A percentile compares a stretch with the other conserved stretches of the same genome.
phyloP scores from a whole-genome alignment of 2,329 filamentous ascomycete genomes.

The Coleophoma cylindrospora region DNA sequence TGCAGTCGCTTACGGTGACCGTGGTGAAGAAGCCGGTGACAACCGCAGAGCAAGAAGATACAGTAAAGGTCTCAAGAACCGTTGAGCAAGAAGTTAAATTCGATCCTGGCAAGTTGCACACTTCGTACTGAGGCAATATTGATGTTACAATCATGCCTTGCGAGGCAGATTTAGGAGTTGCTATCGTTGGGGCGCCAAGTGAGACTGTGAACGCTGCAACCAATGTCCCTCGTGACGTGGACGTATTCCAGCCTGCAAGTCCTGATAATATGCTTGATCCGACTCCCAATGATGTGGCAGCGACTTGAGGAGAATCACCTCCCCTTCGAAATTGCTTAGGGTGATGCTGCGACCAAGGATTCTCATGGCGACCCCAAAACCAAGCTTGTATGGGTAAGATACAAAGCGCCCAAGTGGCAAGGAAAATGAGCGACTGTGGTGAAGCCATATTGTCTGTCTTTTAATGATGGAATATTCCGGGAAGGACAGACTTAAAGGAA shows the following conservation, averaged over 20 bases:
- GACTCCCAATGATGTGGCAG: constrained; percentile 2
- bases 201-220: constrained; percentile 8
- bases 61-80: constrained; percentile 9
- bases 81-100: constrained; percentile 13
- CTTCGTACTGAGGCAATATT: constrained; percentile 13
- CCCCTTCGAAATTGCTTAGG: background rate
- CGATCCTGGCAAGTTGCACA: constrained; percentile 12
- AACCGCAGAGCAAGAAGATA: constrained; percentile 15
- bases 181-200: constrained; percentile 4
- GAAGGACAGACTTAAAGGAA: background rate
- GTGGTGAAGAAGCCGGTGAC: constrained; percentile 17
- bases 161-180: constrained; percentile 5
- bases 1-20: constrained; percentile 18
- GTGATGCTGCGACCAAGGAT: background rate
- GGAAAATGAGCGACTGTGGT: background rate
- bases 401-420: constrained; percentile 6
- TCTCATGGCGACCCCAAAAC: background rate
- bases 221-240: background rate
- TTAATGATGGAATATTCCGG: background rate
- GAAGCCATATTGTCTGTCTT: constrained; percentile 1
- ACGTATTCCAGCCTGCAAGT: background rate
- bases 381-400: constrained; percentile 4
- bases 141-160: constrained; percentile 15
- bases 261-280: background rate
- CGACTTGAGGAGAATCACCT: background rate